A percentile compares a stretch with the other conserved stretches of the same genome.
Conservation (phyloP, 306 rosid genomes). For the Prunus mira region DNA sequence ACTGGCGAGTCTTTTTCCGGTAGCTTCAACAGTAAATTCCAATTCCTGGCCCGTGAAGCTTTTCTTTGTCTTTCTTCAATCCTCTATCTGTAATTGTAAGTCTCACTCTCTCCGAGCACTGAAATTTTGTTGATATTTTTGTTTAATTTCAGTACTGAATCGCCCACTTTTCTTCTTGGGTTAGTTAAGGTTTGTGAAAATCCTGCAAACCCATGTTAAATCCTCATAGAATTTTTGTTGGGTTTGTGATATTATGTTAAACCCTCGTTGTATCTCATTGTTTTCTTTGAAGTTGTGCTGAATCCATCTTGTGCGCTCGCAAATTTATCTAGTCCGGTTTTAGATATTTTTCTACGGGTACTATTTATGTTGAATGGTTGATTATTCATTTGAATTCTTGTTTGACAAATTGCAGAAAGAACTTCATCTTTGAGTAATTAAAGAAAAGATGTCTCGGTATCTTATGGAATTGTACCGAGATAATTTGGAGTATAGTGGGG, state of each 20-base stretch:
- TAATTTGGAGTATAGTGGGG: slow-evolving; percentile 34
- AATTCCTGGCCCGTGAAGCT: slow-evolving; percentile 7
- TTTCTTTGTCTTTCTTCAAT: background rate
- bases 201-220: background rate
- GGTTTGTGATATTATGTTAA: slow-evolving; percentile 2
- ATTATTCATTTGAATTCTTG: background rate
- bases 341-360: background rate
- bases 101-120: background rate
- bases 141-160: background rate
- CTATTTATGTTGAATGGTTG: background rate
- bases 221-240: background rate
- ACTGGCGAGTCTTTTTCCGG: background rate
- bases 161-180: background rate
- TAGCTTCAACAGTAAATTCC: slow-evolving; percentile 1
- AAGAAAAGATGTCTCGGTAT: slow-evolving; percentile 41
- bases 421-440: slow-evolving; percentile 1
- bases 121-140: background rate
- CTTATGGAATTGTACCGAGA: slow-evolving; percentile 23
- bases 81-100: slow-evolving; percentile 6
- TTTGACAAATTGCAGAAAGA: slow-evolving; percentile 33
- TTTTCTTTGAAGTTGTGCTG: background rate
- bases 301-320: background rate
- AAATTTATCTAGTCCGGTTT: background rate
- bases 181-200: background rate
- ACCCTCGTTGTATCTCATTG: background rate